These are phyloP conservation scores for Rhodotorula mucilaginosa DNA, from an alignment of 1,284 basidiomycete genomes.

Conservation along the genomic window DNA sequence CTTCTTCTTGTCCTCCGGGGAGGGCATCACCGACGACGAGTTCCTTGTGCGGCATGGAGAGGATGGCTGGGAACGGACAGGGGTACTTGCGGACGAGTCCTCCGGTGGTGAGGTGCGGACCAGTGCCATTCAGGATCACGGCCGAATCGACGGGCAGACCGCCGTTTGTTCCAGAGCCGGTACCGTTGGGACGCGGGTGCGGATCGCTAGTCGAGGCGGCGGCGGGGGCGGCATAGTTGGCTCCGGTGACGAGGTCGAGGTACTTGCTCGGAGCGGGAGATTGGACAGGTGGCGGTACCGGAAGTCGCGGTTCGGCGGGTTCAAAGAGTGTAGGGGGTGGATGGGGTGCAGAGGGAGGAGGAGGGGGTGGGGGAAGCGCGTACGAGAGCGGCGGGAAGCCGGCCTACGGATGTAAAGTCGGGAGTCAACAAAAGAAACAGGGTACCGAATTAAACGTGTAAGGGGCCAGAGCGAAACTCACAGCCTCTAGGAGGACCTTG, in stretches of 20 bases:
- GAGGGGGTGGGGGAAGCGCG: neutral
- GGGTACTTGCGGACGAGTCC: slow-evolving; percentile 7
- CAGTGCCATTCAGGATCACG: too few species aligned
- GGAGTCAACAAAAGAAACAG: too few species aligned
- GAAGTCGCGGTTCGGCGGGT: neutral
- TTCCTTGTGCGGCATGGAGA: slow-evolving; percentile 17
- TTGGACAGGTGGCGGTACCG: neutral
- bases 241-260: slow-evolving; percentile 32
- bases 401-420: neutral
- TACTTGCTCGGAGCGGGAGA: neutral
- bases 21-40: neutral
- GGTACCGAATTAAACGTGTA: too few species aligned
- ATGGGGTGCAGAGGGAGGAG: neutral
- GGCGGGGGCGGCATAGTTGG: slow-evolving; percentile 17
- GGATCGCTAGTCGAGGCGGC: neutral
- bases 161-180: neutral
- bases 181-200: neutral
- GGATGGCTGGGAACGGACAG: slow-evolving; percentile 34
- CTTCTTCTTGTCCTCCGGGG: neutral
- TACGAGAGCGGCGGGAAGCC: slow-evolving; percentile 2
- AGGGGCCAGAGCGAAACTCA: slow-evolving; percentile 1
- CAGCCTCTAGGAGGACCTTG: slow-evolving; percentile 23
- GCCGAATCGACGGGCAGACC: too few species aligned
- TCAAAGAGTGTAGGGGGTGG: neutral
- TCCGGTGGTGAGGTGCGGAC: too few species aligned